Conservation (phyloP, 78 protist genomes). For the Dictyostelium brefeldianum region DNA sequence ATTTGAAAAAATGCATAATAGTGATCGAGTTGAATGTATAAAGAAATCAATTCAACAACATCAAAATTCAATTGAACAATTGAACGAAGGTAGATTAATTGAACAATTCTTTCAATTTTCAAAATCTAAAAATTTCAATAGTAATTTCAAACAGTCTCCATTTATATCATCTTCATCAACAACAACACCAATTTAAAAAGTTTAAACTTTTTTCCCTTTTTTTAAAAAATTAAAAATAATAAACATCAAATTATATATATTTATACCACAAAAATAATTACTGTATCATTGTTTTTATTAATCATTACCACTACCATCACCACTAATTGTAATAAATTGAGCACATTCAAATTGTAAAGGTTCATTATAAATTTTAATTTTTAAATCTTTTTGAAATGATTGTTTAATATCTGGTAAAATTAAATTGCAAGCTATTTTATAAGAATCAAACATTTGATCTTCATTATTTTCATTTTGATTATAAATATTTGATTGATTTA, state of each 20-base stretch:
- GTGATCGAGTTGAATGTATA: not conserved
- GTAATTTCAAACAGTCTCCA: not conserved
- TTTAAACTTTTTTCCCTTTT: not conserved
- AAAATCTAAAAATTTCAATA: slow-evolving; percentile 19
- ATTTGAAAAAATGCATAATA: not conserved
- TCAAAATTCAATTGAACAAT: not conserved
- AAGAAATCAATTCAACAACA: not conserved
- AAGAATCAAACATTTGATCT: slow-evolving; percentile 12
- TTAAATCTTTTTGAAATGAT: slow-evolving; percentile 1
- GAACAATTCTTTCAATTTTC: slow-evolving; percentile 36
- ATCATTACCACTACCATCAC: too few species aligned
- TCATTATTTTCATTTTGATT: too few species aligned
- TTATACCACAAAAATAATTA: not conserved
- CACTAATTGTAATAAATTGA: not conserved
- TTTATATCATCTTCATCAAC: not conserved
- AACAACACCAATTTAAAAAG: not conserved
- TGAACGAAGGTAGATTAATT: slow-evolving; percentile 17
- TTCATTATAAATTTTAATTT: slow-evolving; percentile 28
- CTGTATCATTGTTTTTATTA: not conserved
- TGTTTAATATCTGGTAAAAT: slow-evolving; percentile 48
- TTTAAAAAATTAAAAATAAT: not conserved
- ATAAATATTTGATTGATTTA: too few species aligned
- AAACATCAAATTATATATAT: not conserved
- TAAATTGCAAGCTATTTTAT: not conserved
- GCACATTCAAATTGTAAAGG: slow-evolving; percentile 1